Percentiles rank a stretch among this genome's conserved stretches.
phyloP scores from a whole-genome alignment of 2,329 filamentous ascomycete species.

The Rhynchosporium graminicola region DNA sequence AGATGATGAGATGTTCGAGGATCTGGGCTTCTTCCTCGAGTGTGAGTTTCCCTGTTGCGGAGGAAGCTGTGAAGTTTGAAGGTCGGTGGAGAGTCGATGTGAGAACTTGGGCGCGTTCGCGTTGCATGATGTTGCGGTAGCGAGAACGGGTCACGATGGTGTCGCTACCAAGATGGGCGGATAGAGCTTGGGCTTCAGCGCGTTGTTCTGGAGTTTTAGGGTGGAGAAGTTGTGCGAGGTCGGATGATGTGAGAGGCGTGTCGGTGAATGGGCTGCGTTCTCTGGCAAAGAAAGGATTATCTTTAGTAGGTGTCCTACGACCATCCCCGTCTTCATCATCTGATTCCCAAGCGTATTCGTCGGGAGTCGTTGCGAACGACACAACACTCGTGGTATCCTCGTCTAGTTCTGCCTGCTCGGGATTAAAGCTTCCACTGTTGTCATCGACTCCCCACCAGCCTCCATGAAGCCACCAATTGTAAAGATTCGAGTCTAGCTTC shows the following conservation, averaged over 20 bases:
- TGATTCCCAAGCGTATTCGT: conserved; percentile 51
- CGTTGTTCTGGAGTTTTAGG: conserved; percentile 76
- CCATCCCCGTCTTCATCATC: conserved; percentile 44
- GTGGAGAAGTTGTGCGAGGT: conserved; percentile 79
- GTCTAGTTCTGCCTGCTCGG: conserved; percentile 54
- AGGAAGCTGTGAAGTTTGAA: conserved; percentile 35
- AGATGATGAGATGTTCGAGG: conserved; percentile 60
- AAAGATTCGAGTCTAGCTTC: conserved; percentile 72
- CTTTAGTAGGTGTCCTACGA: conserved; percentile 73
- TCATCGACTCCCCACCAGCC: conserved; percentile 86
- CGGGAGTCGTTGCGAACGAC: conserved; percentile 52
- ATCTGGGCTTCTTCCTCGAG: conserved; percentile 61
- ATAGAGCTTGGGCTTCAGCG: conserved; percentile 77
- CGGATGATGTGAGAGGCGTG: conserved; percentile 62
- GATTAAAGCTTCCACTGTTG: conserved; percentile 74
- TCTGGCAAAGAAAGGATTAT: conserved; percentile 52
- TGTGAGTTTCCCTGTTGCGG: conserved; percentile 47
- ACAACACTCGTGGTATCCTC: conserved; percentile 80
- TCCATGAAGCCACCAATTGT: conserved; percentile 80
- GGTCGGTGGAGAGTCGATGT: conserved; percentile 48
- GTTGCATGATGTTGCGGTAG: conserved; percentile 67
- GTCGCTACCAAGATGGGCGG: conserved; percentile 73
- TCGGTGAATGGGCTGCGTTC: conserved; percentile 63
- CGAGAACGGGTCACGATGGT: conserved; percentile 79
- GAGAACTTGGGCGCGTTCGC: conserved; percentile 70